phyloP scores from a whole-genome alignment of 306 rosid species.

The Dicorynia guianensis region DNA sequence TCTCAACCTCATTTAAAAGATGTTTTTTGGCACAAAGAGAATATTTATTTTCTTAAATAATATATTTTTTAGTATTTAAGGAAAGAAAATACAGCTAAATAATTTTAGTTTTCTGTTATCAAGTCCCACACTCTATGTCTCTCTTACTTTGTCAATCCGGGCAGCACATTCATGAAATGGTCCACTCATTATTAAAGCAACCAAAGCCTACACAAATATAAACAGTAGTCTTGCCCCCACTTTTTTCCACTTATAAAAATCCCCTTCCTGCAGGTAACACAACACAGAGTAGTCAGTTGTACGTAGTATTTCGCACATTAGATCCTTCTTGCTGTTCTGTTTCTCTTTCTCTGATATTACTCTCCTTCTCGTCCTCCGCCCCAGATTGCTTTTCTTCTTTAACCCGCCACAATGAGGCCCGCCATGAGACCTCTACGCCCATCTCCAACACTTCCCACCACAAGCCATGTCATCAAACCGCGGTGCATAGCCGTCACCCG shows the following conservation, averaged over 20 bases:
- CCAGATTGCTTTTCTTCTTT: no score
- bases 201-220: neutral
- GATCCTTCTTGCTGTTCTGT: neutral
- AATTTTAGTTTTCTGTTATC: no score
- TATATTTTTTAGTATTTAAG: no score
- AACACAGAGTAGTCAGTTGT: neutral
- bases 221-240: neutral
- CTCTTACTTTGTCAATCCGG: neutral
- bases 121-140: no score
- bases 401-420: constrained; percentile 37
- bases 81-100: no score
- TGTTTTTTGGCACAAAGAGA: no score
- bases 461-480: neutral
- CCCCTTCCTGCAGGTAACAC: neutral
- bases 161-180: neutral
- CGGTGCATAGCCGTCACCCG: constrained; percentile 37
- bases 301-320: neutral
- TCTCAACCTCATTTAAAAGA: no score
- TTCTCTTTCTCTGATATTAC: neutral
- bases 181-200: constrained; percentile 26
- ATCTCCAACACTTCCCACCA: constrained; percentile 7
- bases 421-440: constrained; percentile 33
- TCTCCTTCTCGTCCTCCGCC: neutral
- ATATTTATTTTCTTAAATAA: no score
- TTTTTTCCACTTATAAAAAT: constrained; percentile 1